Evolutionary conservation across 2,329 filamentous ascomycete species (phyloP).

Genomic region (Elsinoe arachidis): DNA sequence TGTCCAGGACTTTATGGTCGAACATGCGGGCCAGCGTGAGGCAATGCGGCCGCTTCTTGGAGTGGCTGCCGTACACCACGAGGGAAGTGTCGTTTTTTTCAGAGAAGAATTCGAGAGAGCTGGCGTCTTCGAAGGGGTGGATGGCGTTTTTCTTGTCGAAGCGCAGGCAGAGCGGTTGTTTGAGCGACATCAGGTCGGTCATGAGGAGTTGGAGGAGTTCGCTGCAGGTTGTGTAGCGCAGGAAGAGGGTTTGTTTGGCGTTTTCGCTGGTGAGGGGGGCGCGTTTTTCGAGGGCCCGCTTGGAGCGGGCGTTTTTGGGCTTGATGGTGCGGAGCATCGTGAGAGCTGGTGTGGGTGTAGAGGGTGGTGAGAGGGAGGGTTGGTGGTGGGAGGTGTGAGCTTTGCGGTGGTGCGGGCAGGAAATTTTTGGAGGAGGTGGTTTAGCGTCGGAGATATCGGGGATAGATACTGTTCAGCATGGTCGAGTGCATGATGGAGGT

Average conservation of each 20-base stretch:
- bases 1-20: constrained; percentile 80
- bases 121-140: constrained; percentile 85
- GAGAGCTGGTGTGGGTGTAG: neutral
- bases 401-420: neutral
- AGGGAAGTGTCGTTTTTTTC: constrained; percentile 91
- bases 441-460: neutral
- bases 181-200: constrained; percentile 75
- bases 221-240: constrained; percentile 78
- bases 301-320: constrained; percentile 75
- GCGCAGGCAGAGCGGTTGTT: constrained; percentile 74
- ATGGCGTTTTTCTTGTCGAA: constrained; percentile 97
- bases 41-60: constrained; percentile 91
- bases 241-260: constrained; percentile 79
- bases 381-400: neutral
- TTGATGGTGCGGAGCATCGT: constrained; percentile 50
- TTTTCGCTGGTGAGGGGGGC: constrained; percentile 85
- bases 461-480: neutral
- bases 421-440: constrained; percentile 5
- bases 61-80: constrained; percentile 73
- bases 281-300: constrained; percentile 87
- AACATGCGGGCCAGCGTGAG: constrained; percentile 78
- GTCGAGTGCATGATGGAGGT: neutral
- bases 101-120: constrained; percentile 87
- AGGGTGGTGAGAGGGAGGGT: neutral
- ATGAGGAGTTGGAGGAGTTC: constrained; percentile 75